Base-by-base conservation (phyloP, 2,329 filamentous ascomycete genomes). In the Cryphonectria parasitica region DNA sequence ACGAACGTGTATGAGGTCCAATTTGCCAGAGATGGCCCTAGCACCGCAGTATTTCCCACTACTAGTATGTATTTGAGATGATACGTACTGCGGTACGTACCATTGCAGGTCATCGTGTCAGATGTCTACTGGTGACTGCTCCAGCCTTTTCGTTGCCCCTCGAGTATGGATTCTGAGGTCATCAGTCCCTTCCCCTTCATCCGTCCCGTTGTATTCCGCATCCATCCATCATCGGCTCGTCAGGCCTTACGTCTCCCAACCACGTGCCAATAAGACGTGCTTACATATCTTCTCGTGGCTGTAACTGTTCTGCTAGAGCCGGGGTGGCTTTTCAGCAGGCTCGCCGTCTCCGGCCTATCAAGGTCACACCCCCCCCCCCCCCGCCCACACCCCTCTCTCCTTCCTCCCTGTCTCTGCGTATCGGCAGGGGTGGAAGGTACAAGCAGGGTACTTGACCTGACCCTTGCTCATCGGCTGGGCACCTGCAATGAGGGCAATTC, bases 351-450 rank as follows among this genome's bases (percentile, higher is more conserved):
- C 61, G 61, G 61, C 52, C n/a, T 52, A 15, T 60, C 52, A 43
- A 39, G 52, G 68, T 56, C 49, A 66, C 67, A 45, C 68, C 49
- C 69, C 66, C 39, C 67, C 63, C 67, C 49, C 69, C 65, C 49
- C 58, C 49, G 13, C 28, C 5, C 22, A 13, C 3, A 13, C 17
- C 22, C n/a, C 28, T 28, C 39, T 66, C 34, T 28, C 45, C 54
- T 64, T n/a, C 39, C 54, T 45, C 54, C 68, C 68, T 39, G 64
- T 52, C 56, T 54, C 45, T 22, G 64, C 56, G 64, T 70, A 65
- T 70, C 65, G 49, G 68, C 65, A 62, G 70, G 70, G 70, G 36
- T 45, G 22, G 13, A 25, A 65, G 65, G 65, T 68, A 70, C 65
- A 22, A 41, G 41, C 39, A 41, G 64, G 65, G 64, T 72, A 72